A percentile compares a stretch with the other conserved stretches of the same genome.
These are phyloP conservation scores for Arthrinium phaeospermum DNA, from an alignment of 2,329 filamentous ascomycete genomes.

Conservation along the genomic window DNA sequence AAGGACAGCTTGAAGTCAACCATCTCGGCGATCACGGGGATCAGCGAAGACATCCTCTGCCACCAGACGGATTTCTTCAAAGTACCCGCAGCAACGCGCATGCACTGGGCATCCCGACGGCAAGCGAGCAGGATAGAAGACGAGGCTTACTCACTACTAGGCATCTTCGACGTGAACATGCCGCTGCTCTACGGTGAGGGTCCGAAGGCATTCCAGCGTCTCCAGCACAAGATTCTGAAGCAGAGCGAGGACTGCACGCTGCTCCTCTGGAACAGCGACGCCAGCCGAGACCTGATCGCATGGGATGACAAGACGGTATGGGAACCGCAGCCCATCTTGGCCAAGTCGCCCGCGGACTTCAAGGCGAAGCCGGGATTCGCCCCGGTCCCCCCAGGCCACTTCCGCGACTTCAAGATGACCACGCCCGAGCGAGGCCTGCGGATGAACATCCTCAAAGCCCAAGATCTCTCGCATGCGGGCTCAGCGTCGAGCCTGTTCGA, in stretches of 20 bases:
- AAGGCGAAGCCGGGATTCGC: background rate
- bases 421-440: background rate
- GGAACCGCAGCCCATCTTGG: background rate
- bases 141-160: conserved; percentile 39
- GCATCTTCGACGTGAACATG: conserved; percentile 40
- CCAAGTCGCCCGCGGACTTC: background rate
- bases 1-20: background rate
- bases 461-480: background rate
- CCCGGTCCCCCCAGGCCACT: background rate
- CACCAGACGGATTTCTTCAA: background rate
- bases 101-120: conserved; percentile 35
- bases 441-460: background rate
- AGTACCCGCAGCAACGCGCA: conserved; percentile 1
- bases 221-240: conserved; percentile 31
- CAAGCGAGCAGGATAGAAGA: conserved; percentile 35
- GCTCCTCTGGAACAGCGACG: background rate
- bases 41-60: background rate
- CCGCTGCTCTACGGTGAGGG: conserved; percentile 41
- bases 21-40: background rate
- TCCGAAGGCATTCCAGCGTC: conserved; percentile 33
- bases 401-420: background rate
- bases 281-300: background rate
- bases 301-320: background rate
- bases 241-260: background rate
- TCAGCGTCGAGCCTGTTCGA: background rate